Evolutionary conservation across 331 rosid species (phyloP).

Genomic region (Acacia pycnantha): DNA sequence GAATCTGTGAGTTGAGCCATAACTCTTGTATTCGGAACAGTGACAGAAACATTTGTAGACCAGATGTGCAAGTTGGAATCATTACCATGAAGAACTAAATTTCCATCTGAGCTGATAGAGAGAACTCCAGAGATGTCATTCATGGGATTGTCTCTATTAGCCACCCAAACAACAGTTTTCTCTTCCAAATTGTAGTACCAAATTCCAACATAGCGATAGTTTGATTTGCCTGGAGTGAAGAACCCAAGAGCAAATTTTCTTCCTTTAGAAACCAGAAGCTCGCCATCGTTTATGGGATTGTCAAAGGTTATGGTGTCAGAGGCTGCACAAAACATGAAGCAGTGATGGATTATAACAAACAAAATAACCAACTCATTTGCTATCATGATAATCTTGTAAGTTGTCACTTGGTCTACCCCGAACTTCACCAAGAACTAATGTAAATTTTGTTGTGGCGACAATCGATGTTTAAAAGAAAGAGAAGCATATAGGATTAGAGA

Average conservation of each 20-base stretch:
- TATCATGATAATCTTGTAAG: not conserved
- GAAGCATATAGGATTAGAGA: not conserved
- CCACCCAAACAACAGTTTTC: no score
- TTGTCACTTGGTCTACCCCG: not conserved
- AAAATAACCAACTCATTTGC: not conserved
- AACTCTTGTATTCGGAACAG: not conserved
- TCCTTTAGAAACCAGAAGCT: no score
- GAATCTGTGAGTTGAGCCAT: not conserved
- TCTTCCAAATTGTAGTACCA: no score
- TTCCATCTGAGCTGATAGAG: no score
- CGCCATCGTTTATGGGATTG: not conserved
- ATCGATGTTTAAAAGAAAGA: not conserved
- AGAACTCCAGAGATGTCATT: no score
- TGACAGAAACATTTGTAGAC: slow-evolving; percentile 26
- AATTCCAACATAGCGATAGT: no score
- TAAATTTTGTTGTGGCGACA: not conserved
- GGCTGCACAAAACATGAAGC: not conserved
- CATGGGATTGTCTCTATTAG: no score
- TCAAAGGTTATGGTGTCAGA: not conserved
- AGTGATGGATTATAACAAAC: not conserved
- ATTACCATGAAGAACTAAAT: not conserved
- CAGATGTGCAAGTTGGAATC: slow-evolving; percentile 18
- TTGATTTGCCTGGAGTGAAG: no score
- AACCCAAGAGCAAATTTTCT: no score
- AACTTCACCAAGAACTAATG: not conserved